Evolutionary conservation across 1,139 yeast genomes (phyloP), one percentile per base, ranked within the genome.

Genomic region (Saccharomyces hybrid): DNA sequence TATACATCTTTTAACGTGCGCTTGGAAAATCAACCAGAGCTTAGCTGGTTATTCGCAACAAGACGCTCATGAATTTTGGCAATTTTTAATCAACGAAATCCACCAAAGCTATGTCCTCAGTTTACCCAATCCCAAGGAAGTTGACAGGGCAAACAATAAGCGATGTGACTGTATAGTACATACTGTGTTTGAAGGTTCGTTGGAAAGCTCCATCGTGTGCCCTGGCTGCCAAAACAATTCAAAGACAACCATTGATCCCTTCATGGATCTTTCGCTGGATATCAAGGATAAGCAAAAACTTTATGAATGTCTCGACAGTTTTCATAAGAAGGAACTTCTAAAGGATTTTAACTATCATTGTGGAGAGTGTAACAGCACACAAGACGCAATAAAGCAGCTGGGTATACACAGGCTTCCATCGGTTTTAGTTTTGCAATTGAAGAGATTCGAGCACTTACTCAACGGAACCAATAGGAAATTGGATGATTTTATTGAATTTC

Each of bases 1-100:
- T 52, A 56, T 67, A 44, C 60, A 65, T 52, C 72, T 91, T 50
- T 74, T 91, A 54, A 79, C 81, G 46, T 86, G 96, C 11, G 86
- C 96, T 1, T 89, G 96, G 96, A 83, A 81, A 63, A 83, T 86
- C 55, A 87, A 88, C 64, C 80, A 85, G 61, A 81, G 90, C 27
- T 78, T 93, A 56, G 96, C 97, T 0, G 99, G 99, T 1, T 90
- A 90, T 61, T 86, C 93, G 50, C 97, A 93, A 71, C 99, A 93
- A 71, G 99, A 93, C 70, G 98, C 99, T 0, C 99, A 93, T 71
- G 99, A 93, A 70, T 93, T 91, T 70, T 84, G 96, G 85, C 97
- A 93, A 68, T 90, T 91, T 68, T 67, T 91, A 31, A 75, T 91
- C 49, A 88, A 91, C 68, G 96, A 89, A 70, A 73, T 93, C 54